Evolutionary conservation across 176 grass and related monocot genomes (phyloP), one percentile per base, ranked within the genome.

Genomic region (Ensete glaucum): DNA sequence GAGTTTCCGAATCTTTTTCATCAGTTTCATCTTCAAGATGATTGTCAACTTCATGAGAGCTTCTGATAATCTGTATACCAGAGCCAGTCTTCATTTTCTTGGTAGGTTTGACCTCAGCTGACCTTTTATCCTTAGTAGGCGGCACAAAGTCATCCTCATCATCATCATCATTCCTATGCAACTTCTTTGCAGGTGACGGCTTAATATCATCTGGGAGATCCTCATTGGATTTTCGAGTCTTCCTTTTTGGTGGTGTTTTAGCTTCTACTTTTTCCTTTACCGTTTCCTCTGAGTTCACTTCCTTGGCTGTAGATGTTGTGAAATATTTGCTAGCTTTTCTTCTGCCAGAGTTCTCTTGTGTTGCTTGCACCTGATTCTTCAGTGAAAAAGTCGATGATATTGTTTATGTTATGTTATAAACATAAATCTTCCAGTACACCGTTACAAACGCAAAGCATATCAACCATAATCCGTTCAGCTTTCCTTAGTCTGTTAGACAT

Each of bases 241-340:
- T 89, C 56, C 83, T 90, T 91, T 99, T 88, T 16, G 83, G 26
- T 65, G 82, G 67, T 67, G 74, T 79, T 78, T 86, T 94, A 3
- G 69, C 78, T 0, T 78, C 21, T 52, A 63, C 19, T 70, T 81
- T 91, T 64, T 76, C 89, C 9, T 75, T 84, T 10, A 54, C 9
- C 59, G 51, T 70, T 70, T 84, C 76, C 75, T 93, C 74, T 58
- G 82, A 71, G 74, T 74, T 77, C 6, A 71, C 4, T 69, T 89
- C 81, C 27, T 79, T 86, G 78, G 85, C 81, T 77, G 65, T 56
- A 79, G 84, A 83, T 24, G 80, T 65, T 58, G 79, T 73, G 54
- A 99, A 92, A 80, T 89, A 99, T 19, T 95, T 99, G 81, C 96
- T 99, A 72, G 88, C 81, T 80, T 89, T 99, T 82, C 67, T 99